phyloP scores from a whole-genome alignment of 2,329 filamentous ascomycete species.

The Colletotrichum graminicola region DNA sequence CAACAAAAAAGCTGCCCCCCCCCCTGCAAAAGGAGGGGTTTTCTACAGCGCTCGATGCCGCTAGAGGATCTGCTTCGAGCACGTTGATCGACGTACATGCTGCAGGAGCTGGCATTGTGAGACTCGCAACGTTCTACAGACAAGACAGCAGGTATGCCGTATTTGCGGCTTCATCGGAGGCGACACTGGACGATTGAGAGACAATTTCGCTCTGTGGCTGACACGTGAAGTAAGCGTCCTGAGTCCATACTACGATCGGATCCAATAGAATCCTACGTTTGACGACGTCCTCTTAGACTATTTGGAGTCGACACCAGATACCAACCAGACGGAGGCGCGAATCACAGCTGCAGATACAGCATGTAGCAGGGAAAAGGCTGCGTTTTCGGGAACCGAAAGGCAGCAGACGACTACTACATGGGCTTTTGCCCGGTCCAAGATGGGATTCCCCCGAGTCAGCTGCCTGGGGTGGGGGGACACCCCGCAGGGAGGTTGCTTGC shows the following conservation, averaged over 20 bases:
- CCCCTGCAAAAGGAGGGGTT: not conserved
- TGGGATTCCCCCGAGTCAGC: constrained; percentile 25
- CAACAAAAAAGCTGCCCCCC: not conserved
- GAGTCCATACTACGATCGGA: not conserved
- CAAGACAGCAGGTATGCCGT: not conserved
- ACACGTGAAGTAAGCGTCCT: constrained; percentile 28
- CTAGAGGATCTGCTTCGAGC: constrained; percentile 38
- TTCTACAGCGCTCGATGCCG: constrained; percentile 18
- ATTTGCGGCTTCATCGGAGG: constrained; percentile 1
- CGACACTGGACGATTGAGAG: not conserved
- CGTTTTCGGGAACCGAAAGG: constrained; percentile 24
- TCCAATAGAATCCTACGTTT: constrained; percentile 23
- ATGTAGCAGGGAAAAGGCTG: constrained; percentile 20
- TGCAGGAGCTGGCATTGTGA: constrained; percentile 2
- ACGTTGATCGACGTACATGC: constrained; percentile 21
- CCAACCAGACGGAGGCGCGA: constrained; percentile 21
- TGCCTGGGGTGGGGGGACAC: not conserved
- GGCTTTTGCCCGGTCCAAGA: not conserved
- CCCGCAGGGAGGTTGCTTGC: constrained; percentile 23
- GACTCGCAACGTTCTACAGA: not conserved
- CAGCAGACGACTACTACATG: not conserved
- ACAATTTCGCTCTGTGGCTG: constrained; percentile 13
- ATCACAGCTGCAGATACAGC: constrained; percentile 35
- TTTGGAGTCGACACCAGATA: constrained; percentile 8
- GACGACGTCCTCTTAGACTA: constrained; percentile 12